phyloP scores from a whole-genome alignment of 139 green algal genomes.

The Nannochloris sp. region DNA sequence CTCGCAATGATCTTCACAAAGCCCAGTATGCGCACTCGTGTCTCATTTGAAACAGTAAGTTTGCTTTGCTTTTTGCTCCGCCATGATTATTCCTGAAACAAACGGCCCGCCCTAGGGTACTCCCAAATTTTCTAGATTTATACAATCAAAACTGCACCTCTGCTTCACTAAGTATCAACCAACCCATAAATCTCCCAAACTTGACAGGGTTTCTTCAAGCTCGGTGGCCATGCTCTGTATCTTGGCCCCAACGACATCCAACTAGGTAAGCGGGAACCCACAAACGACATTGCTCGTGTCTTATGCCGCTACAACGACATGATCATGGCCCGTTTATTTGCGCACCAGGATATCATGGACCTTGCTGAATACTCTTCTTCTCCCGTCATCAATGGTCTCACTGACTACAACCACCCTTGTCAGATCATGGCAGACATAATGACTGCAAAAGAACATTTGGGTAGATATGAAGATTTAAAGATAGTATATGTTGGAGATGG shows the following conservation, averaged over 20 bases:
- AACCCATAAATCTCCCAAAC: not conserved
- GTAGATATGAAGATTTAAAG: constrained; percentile 76
- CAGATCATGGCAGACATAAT: constrained; percentile 98
- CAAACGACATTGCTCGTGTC: constrained; percentile 91
- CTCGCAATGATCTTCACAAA: constrained; percentile 99
- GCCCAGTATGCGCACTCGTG: constrained; percentile 87
- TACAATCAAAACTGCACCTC: not conserved
- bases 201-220: constrained; percentile 80
- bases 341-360: constrained; percentile 87
- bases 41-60: constrained; percentile 95
- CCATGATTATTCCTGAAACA: not conserved
- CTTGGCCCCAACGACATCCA: constrained; percentile 90
- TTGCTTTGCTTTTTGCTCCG: not conserved
- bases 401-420: constrained; percentile 99
- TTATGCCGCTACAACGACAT: constrained; percentile 93
- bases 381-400: constrained; percentile 96
- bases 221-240: constrained; percentile 93
- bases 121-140: too few species aligned
- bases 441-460: constrained; percentile 76
- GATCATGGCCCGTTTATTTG: constrained; percentile 98
- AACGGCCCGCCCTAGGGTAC: not conserved
- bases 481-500: constrained; percentile 94
- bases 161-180: not conserved
- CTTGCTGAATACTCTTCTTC: constrained; percentile 73
- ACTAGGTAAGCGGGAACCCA: constrained; percentile 92